Evolutionary conservation across 192 early-diverging fungal genomes (phyloP).

Genomic region (Lobosporangium transversale): DNA sequence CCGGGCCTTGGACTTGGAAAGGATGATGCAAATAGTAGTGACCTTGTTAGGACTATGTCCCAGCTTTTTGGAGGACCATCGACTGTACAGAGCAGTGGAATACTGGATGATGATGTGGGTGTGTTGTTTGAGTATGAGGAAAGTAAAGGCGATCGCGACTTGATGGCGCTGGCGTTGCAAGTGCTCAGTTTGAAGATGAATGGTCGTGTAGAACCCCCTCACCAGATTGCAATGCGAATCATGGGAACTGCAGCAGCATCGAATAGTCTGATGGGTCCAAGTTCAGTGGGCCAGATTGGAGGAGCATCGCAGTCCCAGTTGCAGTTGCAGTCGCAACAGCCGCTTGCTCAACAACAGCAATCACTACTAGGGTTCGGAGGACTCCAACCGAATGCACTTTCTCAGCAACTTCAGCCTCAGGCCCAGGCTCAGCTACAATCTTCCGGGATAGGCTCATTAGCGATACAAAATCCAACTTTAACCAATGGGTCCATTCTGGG

Average conservation of each 20-base stretch:
- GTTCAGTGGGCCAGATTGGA: neutral
- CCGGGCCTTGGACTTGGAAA: neutral
- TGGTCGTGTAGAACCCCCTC: constrained; percentile 69
- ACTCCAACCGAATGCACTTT: constrained; percentile 5
- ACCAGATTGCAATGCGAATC: constrained; percentile 68
- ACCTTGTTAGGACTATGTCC: constrained; percentile 38
- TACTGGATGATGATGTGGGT: constrained; percentile 44
- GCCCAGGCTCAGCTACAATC: constrained; percentile 1
- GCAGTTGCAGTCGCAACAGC: constrained; percentile 15
- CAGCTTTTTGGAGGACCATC: constrained; percentile 46
- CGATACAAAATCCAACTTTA: neutral
- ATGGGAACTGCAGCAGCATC: constrained; percentile 50
- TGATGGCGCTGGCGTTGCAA: constrained; percentile 82
- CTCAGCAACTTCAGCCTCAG: neutral
- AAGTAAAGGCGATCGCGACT: constrained; percentile 72
- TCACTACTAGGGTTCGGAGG: constrained; percentile 7
- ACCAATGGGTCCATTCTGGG: constrained; percentile 18
- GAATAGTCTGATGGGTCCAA: constrained; percentile 17
- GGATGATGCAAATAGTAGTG: constrained; percentile 30
- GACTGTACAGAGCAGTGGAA: neutral
- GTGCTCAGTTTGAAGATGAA: constrained; percentile 77
- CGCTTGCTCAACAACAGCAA: constrained; percentile 9
- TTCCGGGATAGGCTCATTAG: neutral
- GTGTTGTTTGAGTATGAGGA: constrained; percentile 61
- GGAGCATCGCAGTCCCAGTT: neutral